Conservation (phyloP, 1,284 basidiomycete species). For the Ceratobasidium sp. region DNA sequence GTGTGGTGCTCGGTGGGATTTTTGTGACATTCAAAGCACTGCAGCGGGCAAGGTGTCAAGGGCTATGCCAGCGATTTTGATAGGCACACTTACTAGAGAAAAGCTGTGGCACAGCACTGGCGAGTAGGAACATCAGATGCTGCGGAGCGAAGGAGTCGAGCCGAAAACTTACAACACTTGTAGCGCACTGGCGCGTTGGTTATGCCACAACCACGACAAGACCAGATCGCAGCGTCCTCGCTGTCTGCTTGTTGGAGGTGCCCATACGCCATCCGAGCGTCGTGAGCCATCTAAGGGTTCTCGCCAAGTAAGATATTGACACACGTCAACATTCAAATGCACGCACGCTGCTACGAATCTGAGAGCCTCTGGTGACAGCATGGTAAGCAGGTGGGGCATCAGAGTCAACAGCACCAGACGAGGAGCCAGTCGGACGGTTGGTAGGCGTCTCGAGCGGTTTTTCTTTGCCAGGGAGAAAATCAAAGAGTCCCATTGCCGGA, state of each 20-base stretch:
- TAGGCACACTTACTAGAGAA: conserved; percentile 5
- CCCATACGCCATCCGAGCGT: conserved; percentile 18
- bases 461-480: conserved; percentile 33
- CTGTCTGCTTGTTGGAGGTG: conserved; percentile 25
- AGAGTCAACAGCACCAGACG: background rate
- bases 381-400: conserved; percentile 39
- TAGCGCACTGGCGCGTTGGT: conserved; percentile 34
- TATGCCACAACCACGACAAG: conserved; percentile 34
- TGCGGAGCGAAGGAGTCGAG: background rate
- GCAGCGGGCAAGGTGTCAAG: background rate
- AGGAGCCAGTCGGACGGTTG: conserved; percentile 26
- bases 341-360: conserved; percentile 24
- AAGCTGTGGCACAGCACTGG: conserved; percentile 21
- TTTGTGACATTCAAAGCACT: conserved; percentile 41
- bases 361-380: conserved; percentile 10
- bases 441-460: conserved; percentile 16
- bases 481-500: conserved; percentile 28
- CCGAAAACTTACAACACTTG: conserved; percentile 23
- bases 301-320: background rate
- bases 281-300: conserved; percentile 13
- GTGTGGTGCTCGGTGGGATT: conserved; percentile 35
- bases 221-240: conserved; percentile 31
- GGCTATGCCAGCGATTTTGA: background rate
- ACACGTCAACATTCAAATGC: background rate
- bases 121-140: background rate